Evolutionary conservation across 1,284 basidiomycete genomes (phyloP).

Genomic region (Ceratobasidium sp.): DNA sequence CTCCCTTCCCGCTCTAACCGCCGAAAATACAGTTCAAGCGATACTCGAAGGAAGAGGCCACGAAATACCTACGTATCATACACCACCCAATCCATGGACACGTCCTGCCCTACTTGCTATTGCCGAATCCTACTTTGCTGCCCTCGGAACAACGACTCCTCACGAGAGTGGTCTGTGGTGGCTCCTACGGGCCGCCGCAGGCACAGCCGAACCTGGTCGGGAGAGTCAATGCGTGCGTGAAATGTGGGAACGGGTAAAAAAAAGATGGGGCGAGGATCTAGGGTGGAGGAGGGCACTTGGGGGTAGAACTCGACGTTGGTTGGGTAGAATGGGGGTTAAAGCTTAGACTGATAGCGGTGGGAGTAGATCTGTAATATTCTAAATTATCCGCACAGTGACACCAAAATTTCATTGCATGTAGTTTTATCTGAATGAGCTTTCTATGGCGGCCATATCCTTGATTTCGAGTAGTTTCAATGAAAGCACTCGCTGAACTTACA

Average conservation of each 20-base stretch:
- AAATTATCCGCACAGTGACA: conserved; percentile 9
- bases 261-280: conserved; percentile 34
- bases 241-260: conserved; percentile 25
- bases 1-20: conserved; percentile 1
- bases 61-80: neutral
- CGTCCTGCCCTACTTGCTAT: conserved; percentile 24
- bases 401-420: neutral
- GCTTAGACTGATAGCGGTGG: neutral
- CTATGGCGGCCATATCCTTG: neutral
- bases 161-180: conserved; percentile 34
- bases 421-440: neutral
- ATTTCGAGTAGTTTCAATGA: too few species aligned
- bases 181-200: conserved; percentile 32
- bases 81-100: conserved; percentile 27
- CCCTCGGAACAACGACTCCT: conserved; percentile 31
- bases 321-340: conserved; percentile 38
- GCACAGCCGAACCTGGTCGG: conserved; percentile 33
- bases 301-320: conserved; percentile 22
- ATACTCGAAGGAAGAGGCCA: conserved; percentile 9
- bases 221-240: conserved; percentile 38
- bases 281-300: conserved; percentile 37
- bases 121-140: conserved; percentile 27
- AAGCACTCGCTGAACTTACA: neutral
- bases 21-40: conserved; percentile 17
- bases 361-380: neutral